These are phyloP conservation scores for Luffa acutangula DNA, from an alignment of 306 rosid genomes.

Conservation along the genomic window DNA sequence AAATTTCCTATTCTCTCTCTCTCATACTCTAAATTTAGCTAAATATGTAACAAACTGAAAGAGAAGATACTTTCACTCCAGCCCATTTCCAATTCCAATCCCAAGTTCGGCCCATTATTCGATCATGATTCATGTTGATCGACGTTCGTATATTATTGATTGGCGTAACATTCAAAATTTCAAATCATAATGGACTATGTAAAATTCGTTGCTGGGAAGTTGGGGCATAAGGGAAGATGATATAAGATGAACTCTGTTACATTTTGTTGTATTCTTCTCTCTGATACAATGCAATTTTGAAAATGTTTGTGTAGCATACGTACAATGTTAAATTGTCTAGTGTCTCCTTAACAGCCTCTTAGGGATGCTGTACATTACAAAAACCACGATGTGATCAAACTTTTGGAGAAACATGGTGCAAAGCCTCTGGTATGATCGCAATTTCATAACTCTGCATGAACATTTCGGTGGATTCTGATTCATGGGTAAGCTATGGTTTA, in stretches of 20 bases:
- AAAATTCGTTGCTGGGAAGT: neutral
- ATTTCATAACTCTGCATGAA: neutral
- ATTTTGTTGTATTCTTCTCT: neutral
- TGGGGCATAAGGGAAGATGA: neutral
- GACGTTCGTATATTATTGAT: neutral
- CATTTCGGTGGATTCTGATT: conserved; percentile 1
- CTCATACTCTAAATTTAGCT: neutral
- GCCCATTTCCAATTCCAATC: neutral
- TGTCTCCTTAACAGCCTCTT: conserved; percentile 54
- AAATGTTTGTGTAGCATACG: neutral
- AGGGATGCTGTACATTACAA: conserved; percentile 80
- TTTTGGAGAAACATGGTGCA: conserved; percentile 84
- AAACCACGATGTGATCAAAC: conserved; percentile 64
- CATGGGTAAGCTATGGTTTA: conserved; percentile 7
- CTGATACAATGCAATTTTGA: neutral
- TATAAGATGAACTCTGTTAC: neutral
- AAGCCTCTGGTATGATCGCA: conserved; percentile 43
- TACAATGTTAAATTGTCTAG: neutral
- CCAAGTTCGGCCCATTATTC: neutral
- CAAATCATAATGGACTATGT: neutral
- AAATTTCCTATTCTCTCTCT: neutral
- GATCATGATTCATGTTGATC: neutral
- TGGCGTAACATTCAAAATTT: neutral
- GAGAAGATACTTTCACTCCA: neutral
- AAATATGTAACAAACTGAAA: neutral